Percentiles rank a stretch among this genome's conserved stretches.
Evolutionary conservation across 1,139 yeast genomes (phyloP).

Genomic region (Zygoascus hellenicus): DNA sequence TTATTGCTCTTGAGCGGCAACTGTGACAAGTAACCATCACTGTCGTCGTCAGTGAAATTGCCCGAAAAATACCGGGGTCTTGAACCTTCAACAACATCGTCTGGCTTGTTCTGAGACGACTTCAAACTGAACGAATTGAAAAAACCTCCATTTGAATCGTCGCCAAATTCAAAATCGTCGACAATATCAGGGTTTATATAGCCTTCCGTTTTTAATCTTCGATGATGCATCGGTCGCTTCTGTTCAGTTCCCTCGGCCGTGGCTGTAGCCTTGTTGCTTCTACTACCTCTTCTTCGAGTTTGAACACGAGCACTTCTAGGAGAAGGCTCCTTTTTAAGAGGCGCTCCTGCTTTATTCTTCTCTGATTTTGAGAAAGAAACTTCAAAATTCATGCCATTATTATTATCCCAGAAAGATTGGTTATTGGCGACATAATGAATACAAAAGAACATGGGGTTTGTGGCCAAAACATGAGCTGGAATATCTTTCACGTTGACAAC

Average conservation of each 20-base stretch:
- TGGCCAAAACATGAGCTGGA: slow-evolving; percentile 31
- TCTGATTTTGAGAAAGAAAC: slow-evolving; percentile 38
- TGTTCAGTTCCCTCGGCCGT: not conserved
- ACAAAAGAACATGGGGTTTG: slow-evolving; percentile 45
- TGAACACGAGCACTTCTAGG: slow-evolving; percentile 9
- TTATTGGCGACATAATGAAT: slow-evolving; percentile 49
- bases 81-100: not conserved
- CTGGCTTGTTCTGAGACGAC: not conserved
- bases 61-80: not conserved
- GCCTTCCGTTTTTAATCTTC: slow-evolving; percentile 15
- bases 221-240: slow-evolving; percentile 6
- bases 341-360: not conserved
- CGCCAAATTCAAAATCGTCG: slow-evolving; percentile 12
- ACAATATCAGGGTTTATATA: slow-evolving; percentile 5
- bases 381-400: slow-evolving; percentile 51
- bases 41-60: not conserved
- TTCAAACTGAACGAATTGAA: slow-evolving; percentile 1
- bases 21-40: not conserved
- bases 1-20: not conserved
- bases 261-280: not conserved
- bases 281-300: slow-evolving; percentile 6
- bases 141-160: slow-evolving; percentile 13
- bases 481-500: slow-evolving; percentile 37
- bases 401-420: slow-evolving; percentile 75
- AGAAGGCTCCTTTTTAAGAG: not conserved